Conservation (phyloP, 2,329 filamentous ascomycete species). For the Golovinomyces cichoracearum region DNA sequence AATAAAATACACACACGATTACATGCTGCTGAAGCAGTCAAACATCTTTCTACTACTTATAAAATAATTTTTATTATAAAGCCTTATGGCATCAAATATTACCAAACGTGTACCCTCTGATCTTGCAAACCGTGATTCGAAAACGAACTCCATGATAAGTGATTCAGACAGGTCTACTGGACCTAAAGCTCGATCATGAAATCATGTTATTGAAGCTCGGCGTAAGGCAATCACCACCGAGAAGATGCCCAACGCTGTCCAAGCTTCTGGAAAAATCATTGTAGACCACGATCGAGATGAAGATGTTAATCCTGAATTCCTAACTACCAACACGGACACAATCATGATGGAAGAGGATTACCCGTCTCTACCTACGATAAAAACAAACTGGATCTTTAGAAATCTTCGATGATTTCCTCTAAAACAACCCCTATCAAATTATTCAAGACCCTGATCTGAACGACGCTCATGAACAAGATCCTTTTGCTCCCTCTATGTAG, state of each 20-base stretch:
- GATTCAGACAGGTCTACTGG: neutral
- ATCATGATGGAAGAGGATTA: neutral
- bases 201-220: neutral
- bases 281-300: no score
- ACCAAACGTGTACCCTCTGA: neutral
- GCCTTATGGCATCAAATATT: neutral
- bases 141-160: neutral
- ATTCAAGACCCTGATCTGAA: neutral
- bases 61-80: neutral
- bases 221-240: neutral
- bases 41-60: no score
- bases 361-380: neutral
- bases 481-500: neutral
- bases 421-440: neutral
- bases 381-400: neutral
- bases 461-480: neutral
- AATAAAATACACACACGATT: no score
- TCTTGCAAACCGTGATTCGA: neutral
- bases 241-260: neutral
- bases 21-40: no score
- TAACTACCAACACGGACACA: neutral
- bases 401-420: neutral
- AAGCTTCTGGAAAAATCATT: neutral
- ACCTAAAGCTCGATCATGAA: neutral
- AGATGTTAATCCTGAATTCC: no score